phyloP scores from a whole-genome alignment of 441 rosid species.

The Raphanus hybrid region DNA sequence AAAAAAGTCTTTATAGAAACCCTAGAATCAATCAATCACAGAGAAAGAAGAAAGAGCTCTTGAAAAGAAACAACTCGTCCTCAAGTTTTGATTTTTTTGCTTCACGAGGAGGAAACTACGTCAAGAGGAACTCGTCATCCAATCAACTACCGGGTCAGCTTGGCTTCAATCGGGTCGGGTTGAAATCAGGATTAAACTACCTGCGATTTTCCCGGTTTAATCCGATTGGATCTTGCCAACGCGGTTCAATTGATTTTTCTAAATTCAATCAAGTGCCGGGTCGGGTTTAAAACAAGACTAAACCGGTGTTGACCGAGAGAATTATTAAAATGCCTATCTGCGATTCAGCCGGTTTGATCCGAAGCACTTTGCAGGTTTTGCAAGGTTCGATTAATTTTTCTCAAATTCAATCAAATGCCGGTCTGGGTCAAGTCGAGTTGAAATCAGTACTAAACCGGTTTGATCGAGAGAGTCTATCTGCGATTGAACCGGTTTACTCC shows the following conservation, averaged over 20 bases:
- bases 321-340: not conserved
- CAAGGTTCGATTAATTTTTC: slow-evolving; percentile 4
- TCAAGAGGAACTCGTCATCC: slow-evolving; percentile 17
- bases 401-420: not conserved
- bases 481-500: slow-evolving; percentile 15
- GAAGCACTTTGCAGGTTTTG: not conserved
- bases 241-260: slow-evolving; percentile 11
- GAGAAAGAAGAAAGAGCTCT: slow-evolving; percentile 20
- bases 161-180: slow-evolving; percentile 20
- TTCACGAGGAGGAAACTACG: slow-evolving; percentile 23
- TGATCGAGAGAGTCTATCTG: not conserved
- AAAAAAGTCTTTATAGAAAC: not conserved
- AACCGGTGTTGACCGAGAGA: not conserved
- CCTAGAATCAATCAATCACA: slow-evolving; percentile 34
- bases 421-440: not conserved
- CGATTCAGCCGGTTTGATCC: not conserved
- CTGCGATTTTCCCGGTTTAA: slow-evolving; percentile 18
- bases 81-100: slow-evolving; percentile 4
- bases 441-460: not conserved
- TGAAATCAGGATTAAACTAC: slow-evolving; percentile 8
- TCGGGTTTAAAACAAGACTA: not conserved
- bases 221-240: not conserved
- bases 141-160: slow-evolving; percentile 18
- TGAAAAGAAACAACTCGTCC: not conserved
- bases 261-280: not conserved